phyloP scores from a whole-genome alignment of 2,329 filamentous ascomycete genomes.

The Cladosporium sp. region DNA sequence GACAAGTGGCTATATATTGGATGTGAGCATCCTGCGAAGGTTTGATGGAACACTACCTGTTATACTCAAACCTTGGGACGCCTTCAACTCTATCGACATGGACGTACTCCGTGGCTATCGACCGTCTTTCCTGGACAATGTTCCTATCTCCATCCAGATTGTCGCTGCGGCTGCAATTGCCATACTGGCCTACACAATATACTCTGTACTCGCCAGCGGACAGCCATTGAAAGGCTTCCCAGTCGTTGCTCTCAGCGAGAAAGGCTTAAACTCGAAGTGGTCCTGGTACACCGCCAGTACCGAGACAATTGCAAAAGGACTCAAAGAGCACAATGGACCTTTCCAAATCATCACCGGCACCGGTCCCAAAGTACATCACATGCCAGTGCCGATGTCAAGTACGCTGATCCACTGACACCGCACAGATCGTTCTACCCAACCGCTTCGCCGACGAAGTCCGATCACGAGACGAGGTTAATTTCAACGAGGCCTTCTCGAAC shows the following conservation, averaged over 20 bases:
- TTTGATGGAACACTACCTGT: background rate
- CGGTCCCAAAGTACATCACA: conserved; percentile 12
- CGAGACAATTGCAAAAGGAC: conserved; percentile 6
- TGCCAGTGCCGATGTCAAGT: background rate
- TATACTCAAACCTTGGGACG: background rate
- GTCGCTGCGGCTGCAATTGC: background rate
- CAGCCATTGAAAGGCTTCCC: conserved; percentile 4
- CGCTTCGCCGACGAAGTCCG: conserved; percentile 20
- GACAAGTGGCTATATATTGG: background rate
- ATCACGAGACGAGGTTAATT: conserved; percentile 17
- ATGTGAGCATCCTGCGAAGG: background rate
- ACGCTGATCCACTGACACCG: background rate
- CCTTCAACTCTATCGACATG: background rate
- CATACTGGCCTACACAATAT: background rate
- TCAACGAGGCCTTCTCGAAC: conserved; percentile 17
- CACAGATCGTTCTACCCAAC: conserved; percentile 19
- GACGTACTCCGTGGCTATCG: background rate
- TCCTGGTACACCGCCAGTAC: background rate
- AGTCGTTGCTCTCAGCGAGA: background rate
- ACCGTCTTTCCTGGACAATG: background rate
- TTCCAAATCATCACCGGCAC: conserved; percentile 18
- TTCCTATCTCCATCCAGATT: conserved; percentile 9
- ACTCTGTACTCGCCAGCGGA: background rate
- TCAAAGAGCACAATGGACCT: conserved; percentile 9
- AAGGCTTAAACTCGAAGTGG: conserved; percentile 2